Conservation (phyloP, 257 asterid species). For the Linaria vulgaris region DNA sequence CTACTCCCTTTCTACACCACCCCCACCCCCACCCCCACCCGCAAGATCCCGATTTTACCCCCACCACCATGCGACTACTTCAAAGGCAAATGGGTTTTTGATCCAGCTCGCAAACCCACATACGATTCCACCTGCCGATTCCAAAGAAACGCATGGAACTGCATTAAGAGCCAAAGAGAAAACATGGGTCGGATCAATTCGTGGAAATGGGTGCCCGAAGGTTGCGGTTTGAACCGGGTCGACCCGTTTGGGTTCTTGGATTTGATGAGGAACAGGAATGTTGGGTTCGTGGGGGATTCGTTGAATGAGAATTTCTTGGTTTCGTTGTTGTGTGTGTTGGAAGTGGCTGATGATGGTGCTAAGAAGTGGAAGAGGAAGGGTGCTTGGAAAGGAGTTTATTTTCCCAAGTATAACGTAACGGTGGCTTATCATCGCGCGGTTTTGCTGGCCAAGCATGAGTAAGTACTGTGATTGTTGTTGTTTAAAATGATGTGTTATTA, state of each 20-base stretch:
- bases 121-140: slow-evolving; percentile 90
- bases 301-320: slow-evolving; percentile 85
- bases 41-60: slow-evolving; percentile 32
- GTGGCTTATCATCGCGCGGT: slow-evolving; percentile 95
- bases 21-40: slow-evolving; percentile 24
- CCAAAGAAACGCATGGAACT: slow-evolving; percentile 90
- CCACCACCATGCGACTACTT: slow-evolving; percentile 59
- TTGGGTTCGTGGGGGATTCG: slow-evolving; percentile 97
- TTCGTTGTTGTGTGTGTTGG: slow-evolving; percentile 68
- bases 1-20: slow-evolving; percentile 45
- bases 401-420: slow-evolving; percentile 83
- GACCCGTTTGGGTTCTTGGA: slow-evolving; percentile 69
- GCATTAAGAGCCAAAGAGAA: slow-evolving; percentile 66
- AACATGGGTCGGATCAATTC: slow-evolving; percentile 87
- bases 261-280: slow-evolving; percentile 66
- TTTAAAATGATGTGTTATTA: slow-evolving; percentile 5
- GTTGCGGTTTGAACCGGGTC: slow-evolving; percentile 64
- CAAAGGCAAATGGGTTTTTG: slow-evolving; percentile 70
- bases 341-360: slow-evolving; percentile 69
- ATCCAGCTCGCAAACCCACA: slow-evolving; percentile 63
- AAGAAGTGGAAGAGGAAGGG: slow-evolving; percentile 97
- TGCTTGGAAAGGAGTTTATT: slow-evolving; percentile 96
- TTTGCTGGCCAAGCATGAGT: slow-evolving; percentile 81
- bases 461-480: slow-evolving; percentile 28
- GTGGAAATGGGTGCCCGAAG: slow-evolving; percentile 86